These are phyloP conservation scores for Moesziomyces sp. DNA, from an alignment of 1,284 basidiomycete genomes.

Conservation along the genomic window DNA sequence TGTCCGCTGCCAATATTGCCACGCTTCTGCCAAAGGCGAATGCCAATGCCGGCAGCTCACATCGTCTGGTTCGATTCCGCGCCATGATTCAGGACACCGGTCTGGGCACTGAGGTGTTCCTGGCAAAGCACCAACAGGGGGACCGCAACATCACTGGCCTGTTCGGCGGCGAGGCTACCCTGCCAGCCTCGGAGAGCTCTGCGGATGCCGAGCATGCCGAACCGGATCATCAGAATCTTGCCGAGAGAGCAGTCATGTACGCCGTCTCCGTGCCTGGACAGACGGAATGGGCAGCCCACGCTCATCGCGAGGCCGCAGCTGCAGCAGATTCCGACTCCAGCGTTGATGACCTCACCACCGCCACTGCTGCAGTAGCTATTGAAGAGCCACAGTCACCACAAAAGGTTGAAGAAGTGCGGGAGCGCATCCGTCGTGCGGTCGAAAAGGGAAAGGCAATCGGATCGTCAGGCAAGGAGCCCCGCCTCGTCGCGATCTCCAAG, in stretches of 20 bases:
- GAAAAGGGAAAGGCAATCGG: slow-evolving; percentile 39
- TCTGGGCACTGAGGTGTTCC: slow-evolving; percentile 65
- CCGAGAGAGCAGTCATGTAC: slow-evolving; percentile 66
- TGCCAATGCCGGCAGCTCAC: slow-evolving; percentile 33
- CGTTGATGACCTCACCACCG: slow-evolving; percentile 8
- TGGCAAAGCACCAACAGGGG: slow-evolving; percentile 38
- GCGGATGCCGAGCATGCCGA: slow-evolving; percentile 12
- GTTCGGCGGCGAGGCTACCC: slow-evolving; percentile 31
- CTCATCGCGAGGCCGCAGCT: slow-evolving; percentile 14
- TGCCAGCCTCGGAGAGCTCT: slow-evolving; percentile 1
- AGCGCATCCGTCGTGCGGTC: slow-evolving; percentile 40
- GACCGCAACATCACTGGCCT: slow-evolving; percentile 51
- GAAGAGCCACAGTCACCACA: slow-evolving; percentile 23
- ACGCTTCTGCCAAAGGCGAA: slow-evolving; percentile 13
- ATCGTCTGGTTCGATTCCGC: slow-evolving; percentile 62
- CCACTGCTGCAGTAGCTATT: slow-evolving; percentile 20
- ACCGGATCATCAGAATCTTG: slow-evolving; percentile 57
- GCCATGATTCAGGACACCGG: slow-evolving; percentile 69
- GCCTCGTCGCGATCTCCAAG: slow-evolving; percentile 91
- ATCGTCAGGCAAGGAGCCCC: slow-evolving; percentile 60
- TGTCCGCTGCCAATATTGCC: slow-evolving; percentile 22
- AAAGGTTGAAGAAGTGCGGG: slow-evolving; percentile 36
- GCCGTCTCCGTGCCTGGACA: slow-evolving; percentile 65
- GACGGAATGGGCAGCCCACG: slow-evolving; percentile 56
- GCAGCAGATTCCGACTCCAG: slow-evolving; percentile 1